A percentile compares a stretch with the other conserved stretches of the same genome.
phyloP scores from a whole-genome alignment of 2,329 filamentous ascomycete species.

The Xylaria sp. region DNA sequence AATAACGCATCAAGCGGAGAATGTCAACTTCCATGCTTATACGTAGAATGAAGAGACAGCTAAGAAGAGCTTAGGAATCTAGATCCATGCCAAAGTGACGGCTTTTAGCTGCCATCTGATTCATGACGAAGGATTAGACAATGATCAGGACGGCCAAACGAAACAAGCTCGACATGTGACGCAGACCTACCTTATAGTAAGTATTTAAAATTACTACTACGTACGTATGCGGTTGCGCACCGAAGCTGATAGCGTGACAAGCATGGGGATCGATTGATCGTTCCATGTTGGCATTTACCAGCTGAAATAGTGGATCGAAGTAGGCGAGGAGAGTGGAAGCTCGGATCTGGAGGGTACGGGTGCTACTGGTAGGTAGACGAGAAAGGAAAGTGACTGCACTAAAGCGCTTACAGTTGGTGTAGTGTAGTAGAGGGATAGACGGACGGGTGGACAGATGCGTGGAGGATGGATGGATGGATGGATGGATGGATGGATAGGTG shows the following conservation, averaged over 20 bases:
- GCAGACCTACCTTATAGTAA: constrained; percentile 11
- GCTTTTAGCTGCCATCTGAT: constrained; percentile 13
- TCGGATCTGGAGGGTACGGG: constrained; percentile 17
- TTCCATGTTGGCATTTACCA: constrained; percentile 27
- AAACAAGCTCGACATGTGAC: constrained; percentile 31
- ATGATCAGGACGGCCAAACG: constrained; percentile 24
- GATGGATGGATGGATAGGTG: constrained; percentile 9
- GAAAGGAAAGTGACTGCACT: constrained; percentile 25
- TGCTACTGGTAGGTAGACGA: too few relatives aligned
- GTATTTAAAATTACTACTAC: constrained; percentile 22
- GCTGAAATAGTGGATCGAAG: constrained; percentile 16
- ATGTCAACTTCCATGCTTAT: too few relatives aligned
- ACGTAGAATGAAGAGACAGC: background rate
- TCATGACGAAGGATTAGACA: constrained; percentile 24
- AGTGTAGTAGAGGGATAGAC: too few relatives aligned
- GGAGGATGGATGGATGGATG: too few relatives aligned
- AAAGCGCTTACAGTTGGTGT: constrained; percentile 9
- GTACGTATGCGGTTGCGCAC: constrained; percentile 4
- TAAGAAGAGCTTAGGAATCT: background rate
- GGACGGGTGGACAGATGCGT: too few relatives aligned
- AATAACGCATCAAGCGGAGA: constrained; percentile 4
- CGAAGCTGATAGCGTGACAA: constrained; percentile 29
- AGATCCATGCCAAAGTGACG: constrained; percentile 13
- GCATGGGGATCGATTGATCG: constrained; percentile 22
- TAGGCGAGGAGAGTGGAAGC: background rate